Evolutionary conservation across 345 rosid species (phyloP).

Genomic region (Eutrema japonicum): DNA sequence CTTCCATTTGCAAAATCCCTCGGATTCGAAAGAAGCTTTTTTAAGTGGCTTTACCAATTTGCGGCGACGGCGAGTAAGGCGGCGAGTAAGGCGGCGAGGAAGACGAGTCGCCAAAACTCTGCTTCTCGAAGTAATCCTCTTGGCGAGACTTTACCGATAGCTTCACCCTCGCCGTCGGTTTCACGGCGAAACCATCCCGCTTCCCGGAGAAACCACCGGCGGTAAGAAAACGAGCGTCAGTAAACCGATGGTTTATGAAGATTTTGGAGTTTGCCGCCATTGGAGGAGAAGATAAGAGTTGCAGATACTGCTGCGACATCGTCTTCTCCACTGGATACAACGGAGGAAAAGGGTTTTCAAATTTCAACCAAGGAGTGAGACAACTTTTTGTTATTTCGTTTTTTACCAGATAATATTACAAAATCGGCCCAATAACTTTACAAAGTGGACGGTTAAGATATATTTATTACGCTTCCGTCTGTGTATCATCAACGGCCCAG

Average conservation of each 20-base stretch:
- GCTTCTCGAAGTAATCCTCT: constrained; percentile 57
- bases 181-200: constrained; percentile 24
- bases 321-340: constrained; percentile 27
- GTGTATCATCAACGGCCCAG: constrained; percentile 21
- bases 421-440: background rate
- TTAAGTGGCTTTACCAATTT: constrained; percentile 37
- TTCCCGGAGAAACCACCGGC: constrained; percentile 27
- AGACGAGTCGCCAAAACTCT: constrained; percentile 44
- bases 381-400: constrained; percentile 6
- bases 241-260: constrained; percentile 43
- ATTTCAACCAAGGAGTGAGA: background rate
- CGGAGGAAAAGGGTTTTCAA: constrained; percentile 28
- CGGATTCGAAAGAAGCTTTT: background rate
- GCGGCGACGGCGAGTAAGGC: constrained; percentile 29
- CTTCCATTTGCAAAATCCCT: background rate
- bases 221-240: constrained; percentile 17
- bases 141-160: constrained; percentile 64
- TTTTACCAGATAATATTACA: background rate
- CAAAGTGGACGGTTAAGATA: constrained; percentile 14
- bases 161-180: constrained; percentile 39
- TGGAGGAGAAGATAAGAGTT: constrained; percentile 46
- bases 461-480: background rate
- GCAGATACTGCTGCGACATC: constrained; percentile 36
- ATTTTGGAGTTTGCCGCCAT: constrained; percentile 39
- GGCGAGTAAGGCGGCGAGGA: constrained; percentile 37